Base-by-base conservation (phyloP, 2,329 filamentous ascomycete species). In the Aspergillus sp. region DNA sequence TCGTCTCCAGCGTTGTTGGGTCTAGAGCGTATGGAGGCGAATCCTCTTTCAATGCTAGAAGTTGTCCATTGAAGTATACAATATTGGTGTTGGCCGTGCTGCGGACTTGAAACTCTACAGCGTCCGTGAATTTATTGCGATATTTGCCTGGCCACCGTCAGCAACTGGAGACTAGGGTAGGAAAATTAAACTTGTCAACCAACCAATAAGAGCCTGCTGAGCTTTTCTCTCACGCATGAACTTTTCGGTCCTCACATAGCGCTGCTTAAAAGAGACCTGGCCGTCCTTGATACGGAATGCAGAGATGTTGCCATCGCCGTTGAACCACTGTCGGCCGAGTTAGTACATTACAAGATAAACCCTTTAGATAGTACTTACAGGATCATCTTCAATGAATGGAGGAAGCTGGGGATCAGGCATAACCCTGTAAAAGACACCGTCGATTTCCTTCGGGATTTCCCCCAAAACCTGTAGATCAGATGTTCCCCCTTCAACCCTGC, bases 61-160 rank as follows among this genome's bases (percentile, higher is more conserved):
- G 34, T 5, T 82, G 77, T 0, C 83, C 83, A 7, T 82, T 73
- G 79, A 82, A 86, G 64, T 81, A 84, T 1, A 82, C 73, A n/a
- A 86, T 73, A 56, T 87, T 86, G 1, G 84, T 86, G 61, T 87
- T 86, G 3, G 80, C 75, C 0, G 76, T 77, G 15, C 62, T 72
- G 40, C 68, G 66, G 11, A 73, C 56, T 22, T 68, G 66, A 47
- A 71, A 68, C 48, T 71, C 64, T 13, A 75, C 70, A 1, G 70
- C 70, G 60, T 77, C 73, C 4, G 75, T 77, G 60, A 64, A 76
- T 24, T 67, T 71, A 56, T 78, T 78, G 30, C 76, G 72, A 49
- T 78, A 78, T 47, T 73, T 74, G 0, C 76, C 75, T 44, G 60
- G 20, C 15, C 5, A 17, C 7, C 17, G 12, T 20, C 17, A 49